phyloP scores from a whole-genome alignment of 1,284 basidiomycete genomes.

The Apiotrichum gamsii region DNA sequence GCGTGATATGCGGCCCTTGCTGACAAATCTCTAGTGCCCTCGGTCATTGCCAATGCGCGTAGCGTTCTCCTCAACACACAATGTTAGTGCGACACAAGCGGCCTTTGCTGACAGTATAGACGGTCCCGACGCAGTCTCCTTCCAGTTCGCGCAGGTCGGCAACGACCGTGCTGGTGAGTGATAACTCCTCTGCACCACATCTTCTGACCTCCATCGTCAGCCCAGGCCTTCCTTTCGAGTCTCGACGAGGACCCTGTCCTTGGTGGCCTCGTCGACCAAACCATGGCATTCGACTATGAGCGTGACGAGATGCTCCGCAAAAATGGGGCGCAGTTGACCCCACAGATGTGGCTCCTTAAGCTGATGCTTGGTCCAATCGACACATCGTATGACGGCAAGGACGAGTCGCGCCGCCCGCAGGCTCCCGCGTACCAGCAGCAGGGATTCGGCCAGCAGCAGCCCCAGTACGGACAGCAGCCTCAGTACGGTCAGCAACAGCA shows the following conservation, averaged over 20 bases:
- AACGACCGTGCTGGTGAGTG: constrained; percentile 6
- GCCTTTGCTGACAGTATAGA: too few species aligned
- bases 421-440: too few species aligned
- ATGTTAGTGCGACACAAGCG: too few species aligned
- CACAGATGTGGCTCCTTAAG: constrained; percentile 7
- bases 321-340: background rate
- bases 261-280: constrained; percentile 11
- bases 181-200: background rate
- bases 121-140: constrained; percentile 9
- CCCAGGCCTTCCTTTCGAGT: constrained; percentile 3
- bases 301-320: constrained; percentile 3
- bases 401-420: too few species aligned
- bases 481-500: too few species aligned
- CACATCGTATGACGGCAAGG: too few species aligned
- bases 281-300: constrained; percentile 16
- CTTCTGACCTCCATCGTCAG: background rate
- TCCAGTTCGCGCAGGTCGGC: constrained; percentile 21
- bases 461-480: too few species aligned
- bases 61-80: background rate
- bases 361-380: background rate
- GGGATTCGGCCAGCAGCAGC: too few species aligned
- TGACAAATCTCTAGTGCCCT: background rate
- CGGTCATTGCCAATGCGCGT: background rate
- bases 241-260: constrained; percentile 9
- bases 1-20: background rate